Base-by-base conservation (phyloP, 192 early-diverging fungal genomes). In the Coemansia sp. region DNA sequence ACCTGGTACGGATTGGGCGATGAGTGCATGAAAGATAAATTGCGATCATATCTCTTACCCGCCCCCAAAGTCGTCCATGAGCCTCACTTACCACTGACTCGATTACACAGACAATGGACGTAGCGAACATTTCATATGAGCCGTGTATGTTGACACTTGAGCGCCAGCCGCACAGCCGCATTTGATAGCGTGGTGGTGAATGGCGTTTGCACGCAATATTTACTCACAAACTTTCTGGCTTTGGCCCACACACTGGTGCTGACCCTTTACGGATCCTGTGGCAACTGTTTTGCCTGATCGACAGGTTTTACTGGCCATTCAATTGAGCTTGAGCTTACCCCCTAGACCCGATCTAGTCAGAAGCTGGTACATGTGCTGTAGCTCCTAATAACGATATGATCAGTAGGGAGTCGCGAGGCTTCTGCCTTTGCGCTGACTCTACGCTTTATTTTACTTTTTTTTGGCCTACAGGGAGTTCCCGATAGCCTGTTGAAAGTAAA, bases 91-190 rank as follows among this genome's bases (percentile, higher is more conserved):
- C 55, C 30, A 17, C 32, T 35, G 32, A n/a, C 55, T 30, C 32
- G 30, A 35, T 33, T 58, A 30, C 55, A 33, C 6, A 58, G 33
- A 58, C 55, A 58, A 58, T 58, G 55, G 16, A n/a, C 1, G 16
- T 23, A 58, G 30, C 30, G 16, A 58, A 33, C 16, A 17, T 58
- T 16, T 32, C 32, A 58, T 30, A 58, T 16, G 55, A 58, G 14
- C 28, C 32, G 30, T 58, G 55, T 16, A 32, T 58, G 55, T 58
- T 58, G 55, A 33, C 55, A 35, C 16, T 58, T 58, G 55, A 16
- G 55, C 32, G 26, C 6, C 26, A 55, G 23, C 52, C 26, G 23
- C 52, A 30, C 55, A 35, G 30, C 55, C 32, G 30, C 55, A 58
- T 58, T 58, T 33, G 26, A 30, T 35, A 58, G 55, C 32, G 14